These are phyloP conservation scores for Daldinia concentrica DNA, from an alignment of 495 filamentous ascomycete genomes.

Conservation along the genomic window DNA sequence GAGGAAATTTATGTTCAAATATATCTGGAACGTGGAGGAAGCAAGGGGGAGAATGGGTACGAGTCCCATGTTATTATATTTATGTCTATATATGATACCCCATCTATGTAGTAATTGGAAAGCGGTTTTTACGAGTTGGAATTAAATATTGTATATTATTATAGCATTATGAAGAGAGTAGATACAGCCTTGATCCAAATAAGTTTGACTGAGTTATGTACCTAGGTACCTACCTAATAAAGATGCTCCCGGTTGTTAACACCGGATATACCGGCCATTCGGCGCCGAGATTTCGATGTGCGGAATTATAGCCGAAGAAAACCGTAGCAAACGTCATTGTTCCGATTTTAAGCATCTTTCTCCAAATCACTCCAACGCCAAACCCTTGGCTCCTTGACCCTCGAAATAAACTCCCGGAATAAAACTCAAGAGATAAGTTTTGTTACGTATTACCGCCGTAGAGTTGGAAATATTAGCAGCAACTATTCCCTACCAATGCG, in stretches of 20 bases:
- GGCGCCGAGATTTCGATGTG: constrained; percentile 30
- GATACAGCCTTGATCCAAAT: not conserved
- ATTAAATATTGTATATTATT: not conserved
- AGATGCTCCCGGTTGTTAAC: not conserved
- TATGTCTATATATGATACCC: constrained; percentile 4
- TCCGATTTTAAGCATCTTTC: constrained; percentile 20
- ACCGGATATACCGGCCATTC: constrained; percentile 20
- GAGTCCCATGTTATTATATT: not conserved
- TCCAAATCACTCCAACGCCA: constrained; percentile 15
- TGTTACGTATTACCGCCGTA: not conserved
- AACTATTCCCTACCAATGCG: constrained; percentile 22
- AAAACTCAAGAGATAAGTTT: not conserved
- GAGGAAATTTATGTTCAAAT: not conserved
- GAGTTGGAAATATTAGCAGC: not conserved
- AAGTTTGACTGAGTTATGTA: not conserved
- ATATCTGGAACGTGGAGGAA: not conserved
- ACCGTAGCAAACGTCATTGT: constrained; percentile 30
- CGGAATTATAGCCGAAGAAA: constrained; percentile 26
- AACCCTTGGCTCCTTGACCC: not conserved
- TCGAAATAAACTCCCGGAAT: not conserved
- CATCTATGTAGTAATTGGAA: constrained; percentile 3
- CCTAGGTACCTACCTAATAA: too few relatives aligned
- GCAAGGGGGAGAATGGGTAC: not conserved
- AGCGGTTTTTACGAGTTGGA: not conserved
- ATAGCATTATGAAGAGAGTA: not conserved